Base-by-base conservation (phyloP, 768 basidiomycete species). In the Pleurotus ostreatus region DNA sequence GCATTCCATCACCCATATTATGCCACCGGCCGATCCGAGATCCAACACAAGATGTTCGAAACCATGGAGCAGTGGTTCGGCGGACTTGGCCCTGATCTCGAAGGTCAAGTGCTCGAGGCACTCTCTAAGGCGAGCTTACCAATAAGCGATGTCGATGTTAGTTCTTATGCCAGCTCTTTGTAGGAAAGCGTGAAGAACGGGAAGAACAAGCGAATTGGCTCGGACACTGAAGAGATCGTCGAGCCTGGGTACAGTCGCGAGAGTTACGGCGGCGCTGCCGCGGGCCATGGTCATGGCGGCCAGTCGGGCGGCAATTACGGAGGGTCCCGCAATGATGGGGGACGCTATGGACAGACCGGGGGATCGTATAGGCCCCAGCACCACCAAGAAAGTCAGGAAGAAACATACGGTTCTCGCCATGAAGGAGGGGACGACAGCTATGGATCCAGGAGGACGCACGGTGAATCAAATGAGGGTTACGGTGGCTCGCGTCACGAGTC, bases 1-100 rank as follows among this genome's bases (percentile, higher is more conserved):
- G 82, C 84, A 4, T 85, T 88, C 74, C 84, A 88, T 63, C 86
- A 87, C 64, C 86, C 86, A 5, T 85, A 83, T 66, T 88, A 83
- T 65, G 79, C 79, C 46, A 74, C 69, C 40, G 79, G 80, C 3
- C 66, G 66, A 25, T 83, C 81, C 13, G 66, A 70, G 34, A 80
- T 87, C 55, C 86, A 88, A 66, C 63, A 75, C 53, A 74, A 74
- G 49, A 88, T 88, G 85, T 81, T 81, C 60, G 74, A 80, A 46
- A 70, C 71, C 46, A 70, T 86, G 73, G 66, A 81, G 64, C 68
- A 68, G 48, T 86, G 84, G 84, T 63, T 83, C 47, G 75, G 74
- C 20, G 75, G 72, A 5, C 67, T 84, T 26, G 75, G 73, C 3
- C 62, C 69, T 4, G 76, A 78, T 18, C 78, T 79, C 49, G 68